Conservation (phyloP, 2,329 filamentous ascomycete genomes). For the Epichloe hybrida region DNA sequence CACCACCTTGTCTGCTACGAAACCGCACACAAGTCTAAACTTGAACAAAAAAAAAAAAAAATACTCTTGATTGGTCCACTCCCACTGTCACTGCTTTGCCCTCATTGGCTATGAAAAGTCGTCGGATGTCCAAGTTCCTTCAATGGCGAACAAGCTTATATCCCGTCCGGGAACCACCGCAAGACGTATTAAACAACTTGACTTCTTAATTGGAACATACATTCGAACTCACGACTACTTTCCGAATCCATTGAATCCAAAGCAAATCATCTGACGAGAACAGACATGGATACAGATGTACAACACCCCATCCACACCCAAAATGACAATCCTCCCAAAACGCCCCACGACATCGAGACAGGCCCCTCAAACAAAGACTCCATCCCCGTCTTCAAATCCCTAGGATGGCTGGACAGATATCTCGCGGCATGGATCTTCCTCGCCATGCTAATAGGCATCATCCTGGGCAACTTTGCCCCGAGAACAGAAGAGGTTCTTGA, state of each 20-base stretch:
- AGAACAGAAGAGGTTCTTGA: constrained; percentile 48
- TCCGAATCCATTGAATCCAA: no score
- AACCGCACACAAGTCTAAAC: no score
- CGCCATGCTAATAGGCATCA: constrained; percentile 62
- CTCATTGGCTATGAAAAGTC: background rate
- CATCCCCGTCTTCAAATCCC: constrained; percentile 35
- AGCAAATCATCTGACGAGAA: background rate
- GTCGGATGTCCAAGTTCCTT: background rate
- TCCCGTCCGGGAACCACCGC: no score
- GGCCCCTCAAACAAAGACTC: background rate
- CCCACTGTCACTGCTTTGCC: background rate
- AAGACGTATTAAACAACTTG: no score
- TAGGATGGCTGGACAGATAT: constrained; percentile 48
- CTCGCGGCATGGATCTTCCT: constrained; percentile 64
- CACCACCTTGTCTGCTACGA: constrained; percentile 10
- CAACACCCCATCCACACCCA: background rate
- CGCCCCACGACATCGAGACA: background rate
- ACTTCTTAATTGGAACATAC: no score
- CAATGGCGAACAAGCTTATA: no score
- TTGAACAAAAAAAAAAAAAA: no score
- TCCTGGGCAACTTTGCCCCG: constrained; percentile 63
- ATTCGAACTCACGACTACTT: no score
- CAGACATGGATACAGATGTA: background rate
- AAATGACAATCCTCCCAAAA: background rate
- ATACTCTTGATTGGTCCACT: background rate